These are phyloP conservation scores for Porodaedalea pini DNA, from an alignment of 1,284 basidiomycete genomes.

Conservation along the genomic window DNA sequence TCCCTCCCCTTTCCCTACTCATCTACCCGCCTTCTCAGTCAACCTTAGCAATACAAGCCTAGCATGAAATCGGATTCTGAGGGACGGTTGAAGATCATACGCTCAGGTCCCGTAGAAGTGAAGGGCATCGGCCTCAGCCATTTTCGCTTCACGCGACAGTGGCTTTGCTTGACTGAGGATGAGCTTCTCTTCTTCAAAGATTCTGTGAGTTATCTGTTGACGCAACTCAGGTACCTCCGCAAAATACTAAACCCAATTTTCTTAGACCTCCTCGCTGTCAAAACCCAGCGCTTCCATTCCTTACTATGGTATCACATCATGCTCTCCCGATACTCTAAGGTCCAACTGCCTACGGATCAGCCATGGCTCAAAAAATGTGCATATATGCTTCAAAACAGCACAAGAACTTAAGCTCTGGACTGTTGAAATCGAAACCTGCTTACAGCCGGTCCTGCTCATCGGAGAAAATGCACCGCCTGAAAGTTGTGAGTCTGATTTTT, in stretches of 20 bases:
- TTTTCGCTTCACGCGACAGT: slow-evolving; percentile 11
- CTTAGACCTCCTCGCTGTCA: slow-evolving; percentile 1
- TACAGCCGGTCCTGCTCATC: slow-evolving; percentile 15
- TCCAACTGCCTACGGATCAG: slow-evolving; percentile 1
- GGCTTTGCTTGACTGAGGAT: slow-evolving; percentile 16
- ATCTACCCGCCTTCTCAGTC: neutral
- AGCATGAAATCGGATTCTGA: neutral
- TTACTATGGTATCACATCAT: neutral
- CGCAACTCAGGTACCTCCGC: neutral
- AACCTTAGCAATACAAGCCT: neutral
- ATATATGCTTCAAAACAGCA: slow-evolving; percentile 8
- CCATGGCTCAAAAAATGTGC: neutral
- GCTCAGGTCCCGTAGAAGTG: slow-evolving; percentile 11
- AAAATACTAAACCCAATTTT: neutral
- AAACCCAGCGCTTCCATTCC: slow-evolving; percentile 4
- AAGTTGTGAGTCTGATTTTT: neutral
- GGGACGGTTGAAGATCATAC: neutral
- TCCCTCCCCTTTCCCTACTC: neutral
- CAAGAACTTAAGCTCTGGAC: slow-evolving; percentile 13
- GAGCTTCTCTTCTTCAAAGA: slow-evolving; percentile 19
- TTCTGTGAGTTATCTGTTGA: neutral
- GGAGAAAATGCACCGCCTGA: slow-evolving; percentile 1
- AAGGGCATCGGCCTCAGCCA: slow-evolving; percentile 7
- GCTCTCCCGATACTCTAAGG: neutral
- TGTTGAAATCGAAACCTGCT: slow-evolving; percentile 1